Percentiles rank a stretch among this genome's conserved stretches.
These are phyloP conservation scores for Cryphonectria parasitica DNA, from an alignment of 2,329 filamentous ascomycete genomes.

Conservation along the genomic window DNA sequence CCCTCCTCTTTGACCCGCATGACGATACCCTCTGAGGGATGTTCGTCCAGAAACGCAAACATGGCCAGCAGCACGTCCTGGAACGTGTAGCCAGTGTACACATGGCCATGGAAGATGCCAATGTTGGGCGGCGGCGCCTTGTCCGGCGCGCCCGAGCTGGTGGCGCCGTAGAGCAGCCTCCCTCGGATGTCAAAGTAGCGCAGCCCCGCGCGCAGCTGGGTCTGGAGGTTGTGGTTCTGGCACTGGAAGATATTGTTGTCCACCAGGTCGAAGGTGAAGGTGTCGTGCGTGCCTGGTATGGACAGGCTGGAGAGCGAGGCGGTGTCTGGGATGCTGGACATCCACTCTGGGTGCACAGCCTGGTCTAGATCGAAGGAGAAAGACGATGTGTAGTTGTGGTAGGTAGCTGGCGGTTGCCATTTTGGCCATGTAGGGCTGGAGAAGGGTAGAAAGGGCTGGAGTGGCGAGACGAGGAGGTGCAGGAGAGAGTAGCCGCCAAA, in stretches of 20 bases:
- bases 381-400: slow-evolving; percentile 36
- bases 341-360: slow-evolving; percentile 45
- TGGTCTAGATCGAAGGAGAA: slow-evolving; percentile 49
- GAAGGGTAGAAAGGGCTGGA: slow-evolving; percentile 7
- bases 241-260: slow-evolving; percentile 45
- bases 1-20: slow-evolving; percentile 57
- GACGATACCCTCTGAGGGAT: slow-evolving; percentile 52
- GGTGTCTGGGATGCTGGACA: slow-evolving; percentile 47
- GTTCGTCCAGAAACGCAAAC: slow-evolving; percentile 48
- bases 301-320: slow-evolving; percentile 48
- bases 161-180: slow-evolving; percentile 43
- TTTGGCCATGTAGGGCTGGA: background rate
- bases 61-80: slow-evolving; percentile 48
- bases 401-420: slow-evolving; percentile 13
- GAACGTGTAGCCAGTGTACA: slow-evolving; percentile 50
- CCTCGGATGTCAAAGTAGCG: slow-evolving; percentile 56
- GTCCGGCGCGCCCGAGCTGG: slow-evolving; percentile 32
- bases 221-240: slow-evolving; percentile 50
- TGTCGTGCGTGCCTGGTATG: slow-evolving; percentile 58
- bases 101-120: slow-evolving; percentile 51
- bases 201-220: slow-evolving; percentile 51
- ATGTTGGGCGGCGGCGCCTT: slow-evolving; percentile 33
- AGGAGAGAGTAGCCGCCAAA: slow-evolving; percentile 22
- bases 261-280: slow-evolving; percentile 51
- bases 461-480: slow-evolving; percentile 13